phyloP scores from a whole-genome alignment of 2,329 filamentous ascomycete species.

The Phaeophleospora eucalypticola region DNA sequence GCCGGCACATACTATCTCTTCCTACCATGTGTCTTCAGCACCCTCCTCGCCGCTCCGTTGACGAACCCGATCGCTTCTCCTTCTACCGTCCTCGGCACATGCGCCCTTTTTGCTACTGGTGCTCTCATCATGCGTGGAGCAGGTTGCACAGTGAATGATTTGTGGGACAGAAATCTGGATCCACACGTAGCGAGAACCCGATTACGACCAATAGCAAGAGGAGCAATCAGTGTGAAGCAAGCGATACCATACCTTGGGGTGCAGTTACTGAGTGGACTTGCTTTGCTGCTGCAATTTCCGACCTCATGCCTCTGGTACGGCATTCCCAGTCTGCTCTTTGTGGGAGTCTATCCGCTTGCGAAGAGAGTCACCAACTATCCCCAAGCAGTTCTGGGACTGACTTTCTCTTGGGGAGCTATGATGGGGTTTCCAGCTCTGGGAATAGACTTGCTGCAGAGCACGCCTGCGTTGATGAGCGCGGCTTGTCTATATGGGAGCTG shows the following conservation, averaged over 20 bases:
- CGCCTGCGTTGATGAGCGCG: constrained; percentile 60
- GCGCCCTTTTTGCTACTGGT: constrained; percentile 66
- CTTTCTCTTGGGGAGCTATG: constrained; percentile 84
- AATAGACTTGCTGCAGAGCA: constrained; percentile 65
- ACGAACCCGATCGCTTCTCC: constrained; percentile 58
- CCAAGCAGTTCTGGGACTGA: constrained; percentile 75
- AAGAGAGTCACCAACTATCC: constrained; percentile 87
- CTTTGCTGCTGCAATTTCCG: constrained; percentile 72
- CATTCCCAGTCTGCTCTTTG: constrained; percentile 68
- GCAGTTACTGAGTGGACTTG: constrained; percentile 70
- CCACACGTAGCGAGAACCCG: constrained; percentile 72
- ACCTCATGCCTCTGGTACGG: constrained; percentile 70
- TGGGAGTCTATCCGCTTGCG: constrained; percentile 73
- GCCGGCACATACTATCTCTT: constrained; percentile 80
- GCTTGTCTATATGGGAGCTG: constrained; percentile 71
- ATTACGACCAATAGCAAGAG: constrained; percentile 73
- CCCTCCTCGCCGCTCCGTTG: constrained; percentile 71
- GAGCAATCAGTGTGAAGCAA: constrained; percentile 68
- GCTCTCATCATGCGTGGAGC: constrained; percentile 82
- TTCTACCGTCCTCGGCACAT: constrained; percentile 59
- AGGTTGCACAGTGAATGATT: constrained; percentile 84
- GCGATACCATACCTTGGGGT: constrained; percentile 69
- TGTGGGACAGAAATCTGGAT: constrained; percentile 86
- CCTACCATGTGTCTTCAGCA: constrained; percentile 81
- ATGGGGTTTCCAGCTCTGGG: constrained; percentile 84